Conservation (phyloP, 768 basidiomycete genomes). For the Chalciporus piperatus region DNA sequence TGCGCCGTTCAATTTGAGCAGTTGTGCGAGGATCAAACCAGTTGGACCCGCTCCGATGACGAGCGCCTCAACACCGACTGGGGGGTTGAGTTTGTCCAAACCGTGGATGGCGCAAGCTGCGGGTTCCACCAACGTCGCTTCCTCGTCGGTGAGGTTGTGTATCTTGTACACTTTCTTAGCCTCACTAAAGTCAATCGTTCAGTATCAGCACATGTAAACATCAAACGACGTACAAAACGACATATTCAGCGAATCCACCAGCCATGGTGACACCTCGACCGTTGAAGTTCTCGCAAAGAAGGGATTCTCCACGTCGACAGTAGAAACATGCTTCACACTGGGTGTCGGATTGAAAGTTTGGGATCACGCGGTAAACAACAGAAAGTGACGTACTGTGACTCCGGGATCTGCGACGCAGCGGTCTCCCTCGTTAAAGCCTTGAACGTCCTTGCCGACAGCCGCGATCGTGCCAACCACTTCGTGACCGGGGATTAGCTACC, state of each 20-base stretch:
- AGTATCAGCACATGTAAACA: neutral
- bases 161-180: slow-evolving; percentile 80
- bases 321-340: slow-evolving; percentile 83
- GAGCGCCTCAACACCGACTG: slow-evolving; percentile 77
- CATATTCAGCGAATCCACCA: slow-evolving; percentile 87
- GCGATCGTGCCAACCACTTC: slow-evolving; percentile 68
- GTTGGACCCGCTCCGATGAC: slow-evolving; percentile 85
- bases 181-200: slow-evolving; percentile 35
- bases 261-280: slow-evolving; percentile 72
- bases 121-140: slow-evolving; percentile 81
- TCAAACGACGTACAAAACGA: slow-evolving; percentile 60
- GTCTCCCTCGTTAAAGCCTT: slow-evolving; percentile 69
- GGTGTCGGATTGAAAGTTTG: neutral
- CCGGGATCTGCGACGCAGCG: slow-evolving; percentile 80
- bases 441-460: slow-evolving; percentile 73
- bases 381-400: slow-evolving; percentile 47
- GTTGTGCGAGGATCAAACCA: slow-evolving; percentile 79
- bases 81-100: slow-evolving; percentile 75
- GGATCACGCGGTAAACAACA: neutral
- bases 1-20: slow-evolving; percentile 83
- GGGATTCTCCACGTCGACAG: slow-evolving; percentile 72
- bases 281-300: slow-evolving; percentile 81
- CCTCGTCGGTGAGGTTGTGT: slow-evolving; percentile 78
- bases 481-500: slow-evolving; percentile 64
- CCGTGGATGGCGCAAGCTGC: slow-evolving; percentile 88